Percentiles rank a stretch among this genome's conserved stretches.
Evolutionary conservation across 1,284 basidiomycete genomes (phyloP).

Genomic region (Inonotus hispidus): DNA sequence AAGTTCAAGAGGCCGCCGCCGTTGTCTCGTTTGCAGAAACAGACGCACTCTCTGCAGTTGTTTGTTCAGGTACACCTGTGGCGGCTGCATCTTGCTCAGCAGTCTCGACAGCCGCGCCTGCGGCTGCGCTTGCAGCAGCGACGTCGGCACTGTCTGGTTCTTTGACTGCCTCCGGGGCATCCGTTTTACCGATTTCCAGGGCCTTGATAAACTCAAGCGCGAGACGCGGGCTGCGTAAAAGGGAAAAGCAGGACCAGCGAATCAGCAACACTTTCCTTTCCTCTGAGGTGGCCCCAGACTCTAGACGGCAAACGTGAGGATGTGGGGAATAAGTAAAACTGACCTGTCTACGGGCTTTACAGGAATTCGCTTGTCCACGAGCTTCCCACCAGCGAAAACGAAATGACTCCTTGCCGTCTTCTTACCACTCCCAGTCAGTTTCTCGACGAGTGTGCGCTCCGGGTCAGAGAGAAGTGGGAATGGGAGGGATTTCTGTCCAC

Average conservation of each 20-base stretch:
- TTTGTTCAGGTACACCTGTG: background rate
- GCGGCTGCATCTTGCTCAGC: background rate
- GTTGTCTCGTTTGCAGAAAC: background rate
- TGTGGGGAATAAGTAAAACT: conserved; percentile 19
- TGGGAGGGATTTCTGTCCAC: conserved; percentile 70
- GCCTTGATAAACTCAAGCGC: conserved; percentile 40
- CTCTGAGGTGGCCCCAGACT: background rate
- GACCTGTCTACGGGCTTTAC: conserved; percentile 82
- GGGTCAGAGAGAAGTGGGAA: conserved; percentile 88
- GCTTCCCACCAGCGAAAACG: conserved; percentile 82
- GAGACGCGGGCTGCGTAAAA: conserved; percentile 29
- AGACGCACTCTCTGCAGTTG: background rate
- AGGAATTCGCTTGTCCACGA: conserved; percentile 76
- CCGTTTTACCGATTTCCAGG: conserved; percentile 9
- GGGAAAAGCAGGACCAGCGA: background rate
- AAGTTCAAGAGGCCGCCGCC: background rate
- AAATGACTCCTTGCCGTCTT: conserved; percentile 88
- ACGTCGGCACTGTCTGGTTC: conserved; percentile 4
- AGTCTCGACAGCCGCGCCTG: background rate
- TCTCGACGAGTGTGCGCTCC: conserved; percentile 70
- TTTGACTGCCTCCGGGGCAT: background rate
- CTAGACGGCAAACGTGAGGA: background rate
- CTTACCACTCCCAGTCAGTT: conserved; percentile 73
- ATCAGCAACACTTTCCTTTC: background rate
- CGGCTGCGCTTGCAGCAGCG: conserved; percentile 9